Percentiles rank a stretch among this genome's conserved stretches.
These are phyloP conservation scores for Prunus fruticosa DNA, from an alignment of 306 rosid species.

Conservation along the genomic window DNA sequence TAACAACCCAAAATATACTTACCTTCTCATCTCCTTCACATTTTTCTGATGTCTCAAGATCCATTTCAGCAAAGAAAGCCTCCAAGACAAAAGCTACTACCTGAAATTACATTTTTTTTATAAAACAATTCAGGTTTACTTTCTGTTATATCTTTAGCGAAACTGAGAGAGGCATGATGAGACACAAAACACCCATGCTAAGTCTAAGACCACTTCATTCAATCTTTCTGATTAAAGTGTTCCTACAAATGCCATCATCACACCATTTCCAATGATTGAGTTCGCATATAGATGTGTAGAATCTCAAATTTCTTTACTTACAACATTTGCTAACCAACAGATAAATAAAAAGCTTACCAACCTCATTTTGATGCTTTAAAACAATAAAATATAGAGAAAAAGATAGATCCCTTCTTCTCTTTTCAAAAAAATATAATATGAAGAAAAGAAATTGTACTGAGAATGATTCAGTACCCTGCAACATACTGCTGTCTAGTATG, in stretches of 20 bases:
- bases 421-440: too few species aligned
- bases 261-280: background rate
- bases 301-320: background rate
- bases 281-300: background rate
- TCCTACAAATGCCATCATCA: background rate
- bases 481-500: background rate
- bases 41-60: slow-evolving; percentile 57
- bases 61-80: slow-evolving; percentile 99
- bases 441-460: background rate
- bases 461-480: background rate
- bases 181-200: background rate
- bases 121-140: background rate
- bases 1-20: slow-evolving; percentile 26
- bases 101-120: slow-evolving; percentile 40
- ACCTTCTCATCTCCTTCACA: slow-evolving; percentile 59
- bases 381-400: too few species aligned
- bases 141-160: background rate
- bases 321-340: background rate
- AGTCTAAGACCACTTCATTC: background rate
- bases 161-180: background rate
- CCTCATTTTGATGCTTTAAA: too few species aligned
- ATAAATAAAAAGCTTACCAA: background rate
- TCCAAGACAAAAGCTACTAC: slow-evolving; percentile 96
- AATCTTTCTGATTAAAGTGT: background rate
- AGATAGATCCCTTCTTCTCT: too few species aligned